Evolutionary conservation across 768 basidiomycete species (phyloP).

Genomic region (Galerina marginata): DNA sequence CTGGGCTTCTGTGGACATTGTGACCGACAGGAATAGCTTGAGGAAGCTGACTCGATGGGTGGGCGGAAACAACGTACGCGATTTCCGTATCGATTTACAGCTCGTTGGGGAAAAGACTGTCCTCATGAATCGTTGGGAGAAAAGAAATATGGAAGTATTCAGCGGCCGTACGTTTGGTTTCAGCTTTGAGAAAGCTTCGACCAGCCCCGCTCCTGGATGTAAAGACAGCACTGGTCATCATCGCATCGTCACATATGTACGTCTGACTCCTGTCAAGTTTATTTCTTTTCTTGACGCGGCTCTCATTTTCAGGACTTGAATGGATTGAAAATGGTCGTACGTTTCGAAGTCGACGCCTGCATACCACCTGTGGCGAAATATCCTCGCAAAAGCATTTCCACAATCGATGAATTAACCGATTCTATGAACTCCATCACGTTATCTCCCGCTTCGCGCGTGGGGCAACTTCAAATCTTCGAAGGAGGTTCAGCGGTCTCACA

Average conservation of each 20-base stretch:
- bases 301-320: constrained; percentile 52
- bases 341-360: constrained; percentile 62
- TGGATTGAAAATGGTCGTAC: constrained; percentile 61
- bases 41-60: constrained; percentile 69
- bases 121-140: constrained; percentile 66
- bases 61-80: constrained; percentile 37
- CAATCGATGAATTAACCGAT: constrained; percentile 42
- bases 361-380: constrained; percentile 32
- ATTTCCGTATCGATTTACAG: constrained; percentile 76
- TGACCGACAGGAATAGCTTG: constrained; percentile 71
- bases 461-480: constrained; percentile 31
- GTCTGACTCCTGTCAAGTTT: constrained; percentile 23
- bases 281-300: background rate
- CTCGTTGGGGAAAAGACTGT: constrained; percentile 63
- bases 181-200: constrained; percentile 65
- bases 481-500: constrained; percentile 46
- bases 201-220: constrained; percentile 52
- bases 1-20: constrained; percentile 49
- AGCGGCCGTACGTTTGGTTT: constrained; percentile 55
- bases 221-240: constrained; percentile 61
- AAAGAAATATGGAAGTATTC: constrained; percentile 37
- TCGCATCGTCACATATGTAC: constrained; percentile 66
- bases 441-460: constrained; percentile 21
- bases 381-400: constrained; percentile 29
- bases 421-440: constrained; percentile 39